These are phyloP conservation scores for Colletotrichum sp. DNA, from an alignment of 2,329 filamentous ascomycete genomes.

Conservation along the genomic window DNA sequence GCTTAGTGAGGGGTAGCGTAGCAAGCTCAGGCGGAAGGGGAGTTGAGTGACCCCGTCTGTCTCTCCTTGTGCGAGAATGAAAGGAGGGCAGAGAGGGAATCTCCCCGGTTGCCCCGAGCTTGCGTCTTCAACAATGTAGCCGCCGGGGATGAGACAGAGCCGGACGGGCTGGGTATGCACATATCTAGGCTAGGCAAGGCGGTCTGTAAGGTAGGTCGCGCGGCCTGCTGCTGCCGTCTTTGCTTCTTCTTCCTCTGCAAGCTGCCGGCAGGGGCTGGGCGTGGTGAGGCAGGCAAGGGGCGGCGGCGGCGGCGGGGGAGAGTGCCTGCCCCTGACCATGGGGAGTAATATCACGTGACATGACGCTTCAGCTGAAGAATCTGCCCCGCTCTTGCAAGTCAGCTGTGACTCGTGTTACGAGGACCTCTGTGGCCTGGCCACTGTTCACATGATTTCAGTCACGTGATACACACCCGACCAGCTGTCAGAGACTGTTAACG, in stretches of 20 bases:
- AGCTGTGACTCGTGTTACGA: not conserved
- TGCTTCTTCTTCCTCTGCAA: not conserved
- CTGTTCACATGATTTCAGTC: rapidly evolving
- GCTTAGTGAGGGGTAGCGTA: not conserved
- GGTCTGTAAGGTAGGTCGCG: not conserved
- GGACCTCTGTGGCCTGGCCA: not conserved
- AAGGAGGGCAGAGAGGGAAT: not conserved
- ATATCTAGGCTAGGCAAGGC: not conserved
- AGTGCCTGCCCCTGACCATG: not conserved
- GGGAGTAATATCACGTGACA: not conserved
- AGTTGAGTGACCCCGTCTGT: not conserved
- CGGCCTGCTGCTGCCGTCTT: not conserved
- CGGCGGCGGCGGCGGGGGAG: not conserved
- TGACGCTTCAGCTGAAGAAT: not conserved
- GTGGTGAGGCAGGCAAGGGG: not conserved
- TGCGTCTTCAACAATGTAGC: not conserved
- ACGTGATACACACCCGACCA: too few relatives aligned
- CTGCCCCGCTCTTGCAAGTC: not conserved
- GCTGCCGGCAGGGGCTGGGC: not conserved
- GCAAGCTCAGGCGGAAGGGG: not conserved
- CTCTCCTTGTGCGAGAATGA: not conserved
- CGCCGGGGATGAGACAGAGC: not conserved
- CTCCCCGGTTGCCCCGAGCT: not conserved
- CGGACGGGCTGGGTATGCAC: not conserved
- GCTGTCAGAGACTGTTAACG: too few relatives aligned